Evolutionary conservation across 257 asterid genomes (phyloP).

Genomic region (Thymus mandschuricus): DNA sequence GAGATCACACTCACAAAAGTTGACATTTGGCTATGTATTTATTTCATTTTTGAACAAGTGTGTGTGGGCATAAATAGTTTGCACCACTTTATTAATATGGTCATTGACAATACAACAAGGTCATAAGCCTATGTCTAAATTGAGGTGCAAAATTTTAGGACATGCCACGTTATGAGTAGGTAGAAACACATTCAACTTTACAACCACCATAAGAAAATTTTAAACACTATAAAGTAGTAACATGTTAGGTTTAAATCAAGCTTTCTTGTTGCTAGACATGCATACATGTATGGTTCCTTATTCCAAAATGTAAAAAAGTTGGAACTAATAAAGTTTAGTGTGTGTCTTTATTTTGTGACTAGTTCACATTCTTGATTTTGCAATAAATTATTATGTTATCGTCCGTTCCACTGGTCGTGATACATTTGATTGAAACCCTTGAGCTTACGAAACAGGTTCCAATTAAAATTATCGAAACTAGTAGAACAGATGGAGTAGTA

Average conservation of each 20-base stretch:
- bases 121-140: constrained; percentile 29
- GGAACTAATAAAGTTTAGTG: not conserved
- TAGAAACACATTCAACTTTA: constrained; percentile 23
- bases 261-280: not conserved
- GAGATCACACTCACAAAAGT: not conserved
- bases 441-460: too few relatives aligned
- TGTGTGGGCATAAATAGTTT: not conserved
- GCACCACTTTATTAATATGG: constrained; percentile 8
- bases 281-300: not conserved
- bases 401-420: too few relatives aligned
- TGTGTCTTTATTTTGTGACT: not conserved
- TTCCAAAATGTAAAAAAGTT: not conserved
- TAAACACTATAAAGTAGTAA: constrained; percentile 2
- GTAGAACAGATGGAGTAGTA: too few relatives aligned
- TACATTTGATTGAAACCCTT: too few relatives aligned
- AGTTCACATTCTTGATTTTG: not conserved
- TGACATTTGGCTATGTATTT: not conserved
- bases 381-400: too few relatives aligned
- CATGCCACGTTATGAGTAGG: constrained; percentile 36
- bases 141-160: constrained; percentile 25
- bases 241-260: not conserved
- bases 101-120: constrained; percentile 22
- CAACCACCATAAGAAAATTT: constrained; percentile 28
- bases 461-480: too few relatives aligned
- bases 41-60: not conserved